Evolutionary conservation across 768 basidiomycete species (phyloP).

Genomic region (Russula ochroleuca): DNA sequence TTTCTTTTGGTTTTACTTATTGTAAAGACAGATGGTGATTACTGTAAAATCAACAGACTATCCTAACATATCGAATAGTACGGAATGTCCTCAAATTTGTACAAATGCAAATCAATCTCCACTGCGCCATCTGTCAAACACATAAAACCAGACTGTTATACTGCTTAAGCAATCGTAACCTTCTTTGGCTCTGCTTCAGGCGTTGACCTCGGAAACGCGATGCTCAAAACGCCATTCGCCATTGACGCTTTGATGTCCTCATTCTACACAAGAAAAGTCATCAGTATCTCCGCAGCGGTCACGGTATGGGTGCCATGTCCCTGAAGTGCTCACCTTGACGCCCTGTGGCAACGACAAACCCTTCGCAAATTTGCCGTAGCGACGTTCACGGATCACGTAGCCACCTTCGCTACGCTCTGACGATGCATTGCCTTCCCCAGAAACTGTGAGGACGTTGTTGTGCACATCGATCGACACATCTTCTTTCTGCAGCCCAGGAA

Average conservation of each 20-base stretch:
- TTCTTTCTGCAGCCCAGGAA: conserved; percentile 51
- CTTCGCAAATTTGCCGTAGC: conserved; percentile 32
- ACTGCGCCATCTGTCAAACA: too few relatives aligned
- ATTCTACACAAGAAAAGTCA: conserved; percentile 14
- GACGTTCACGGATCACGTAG: conserved; percentile 35
- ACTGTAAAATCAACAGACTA: too few relatives aligned
- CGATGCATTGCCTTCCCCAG: conserved; percentile 42
- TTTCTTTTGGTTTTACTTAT: too few relatives aligned
- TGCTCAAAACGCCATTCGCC: conserved; percentile 44
- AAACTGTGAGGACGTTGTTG: conserved; percentile 45
- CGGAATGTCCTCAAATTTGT: too few relatives aligned
- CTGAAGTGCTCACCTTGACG: conserved; percentile 28
- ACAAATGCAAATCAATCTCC: not conserved
- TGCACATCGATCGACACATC: conserved; percentile 49
- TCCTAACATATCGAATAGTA: too few relatives aligned
- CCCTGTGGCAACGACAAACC: conserved; percentile 31
- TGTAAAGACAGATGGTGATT: not conserved
- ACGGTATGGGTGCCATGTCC: not conserved
- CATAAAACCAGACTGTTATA: not conserved
- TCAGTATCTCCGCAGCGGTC: not conserved
- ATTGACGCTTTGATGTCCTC: conserved; percentile 42
- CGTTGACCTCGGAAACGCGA: conserved; percentile 46
- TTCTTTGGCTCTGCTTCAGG: conserved; percentile 44
- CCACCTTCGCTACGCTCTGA: conserved; percentile 37
- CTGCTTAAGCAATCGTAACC: conserved; percentile 35